These are phyloP conservation scores for Kodamaea fungicola DNA, from an alignment of 1,139 yeast species.

Conservation along the genomic window DNA sequence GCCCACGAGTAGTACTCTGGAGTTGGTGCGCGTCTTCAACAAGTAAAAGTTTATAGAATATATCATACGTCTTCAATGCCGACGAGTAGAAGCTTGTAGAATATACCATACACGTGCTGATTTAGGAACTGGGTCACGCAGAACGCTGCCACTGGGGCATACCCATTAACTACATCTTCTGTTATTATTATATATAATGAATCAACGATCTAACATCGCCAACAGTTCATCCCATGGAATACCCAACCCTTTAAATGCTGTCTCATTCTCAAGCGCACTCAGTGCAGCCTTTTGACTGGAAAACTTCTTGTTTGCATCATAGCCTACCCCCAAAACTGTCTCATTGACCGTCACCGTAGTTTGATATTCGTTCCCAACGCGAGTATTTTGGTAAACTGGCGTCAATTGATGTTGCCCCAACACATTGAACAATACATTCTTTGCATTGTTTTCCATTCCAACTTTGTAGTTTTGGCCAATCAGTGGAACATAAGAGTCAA, in stretches of 20 bases:
- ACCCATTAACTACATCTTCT: not conserved
- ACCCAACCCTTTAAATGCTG: conserved; percentile 17
- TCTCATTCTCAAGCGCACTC: conserved; percentile 24
- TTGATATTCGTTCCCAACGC: conserved; percentile 19
- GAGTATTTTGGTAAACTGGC: conserved; percentile 19
- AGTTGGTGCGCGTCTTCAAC: no score
- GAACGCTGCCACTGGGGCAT: no score
- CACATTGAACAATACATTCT: conserved; percentile 24
- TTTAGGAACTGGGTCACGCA: no score
- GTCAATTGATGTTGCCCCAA: conserved; percentile 21
- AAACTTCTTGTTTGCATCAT: conserved; percentile 25
- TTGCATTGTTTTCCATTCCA: conserved; percentile 21
- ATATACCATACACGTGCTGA: no score
- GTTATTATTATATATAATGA: not conserved
- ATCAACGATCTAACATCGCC: no score
- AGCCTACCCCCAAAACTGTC: conserved; percentile 29
- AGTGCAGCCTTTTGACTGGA: conserved; percentile 33
- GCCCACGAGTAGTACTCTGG: not conserved
- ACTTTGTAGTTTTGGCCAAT: conserved; percentile 9
- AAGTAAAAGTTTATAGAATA: no score
- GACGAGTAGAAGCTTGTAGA: no score
- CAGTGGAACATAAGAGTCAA: conserved; percentile 7
- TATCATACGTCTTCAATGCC: no score
- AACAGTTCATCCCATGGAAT: conserved; percentile 6
- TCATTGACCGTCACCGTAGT: conserved; percentile 25